These are phyloP conservation scores for Aspergillus mulundensis DNA, from an alignment of 495 filamentous ascomycete species.

Conservation along the genomic window DNA sequence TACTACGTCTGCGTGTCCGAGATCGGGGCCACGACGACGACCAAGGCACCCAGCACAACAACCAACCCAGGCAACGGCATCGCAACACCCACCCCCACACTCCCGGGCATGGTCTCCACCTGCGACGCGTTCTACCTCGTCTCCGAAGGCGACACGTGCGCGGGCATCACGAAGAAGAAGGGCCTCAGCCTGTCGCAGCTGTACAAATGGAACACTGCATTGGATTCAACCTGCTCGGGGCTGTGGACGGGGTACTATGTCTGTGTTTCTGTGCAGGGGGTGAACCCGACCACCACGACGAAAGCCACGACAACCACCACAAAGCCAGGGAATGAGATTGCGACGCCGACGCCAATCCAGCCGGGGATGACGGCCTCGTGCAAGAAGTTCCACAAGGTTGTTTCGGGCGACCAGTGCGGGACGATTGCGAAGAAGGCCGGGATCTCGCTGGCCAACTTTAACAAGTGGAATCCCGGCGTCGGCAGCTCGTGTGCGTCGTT, in stretches of 20 bases:
- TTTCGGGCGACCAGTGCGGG: background rate
- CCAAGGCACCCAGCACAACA: background rate
- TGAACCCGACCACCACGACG: background rate
- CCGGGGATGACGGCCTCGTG: conserved; percentile 1
- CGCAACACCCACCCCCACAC: conserved; percentile 5
- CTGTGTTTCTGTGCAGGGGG: conserved; percentile 1
- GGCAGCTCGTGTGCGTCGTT: background rate
- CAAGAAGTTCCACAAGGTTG: conserved; percentile 6
- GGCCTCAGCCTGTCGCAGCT: conserved; percentile 5
- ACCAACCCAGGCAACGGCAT: background rate
- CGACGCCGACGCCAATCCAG: background rate
- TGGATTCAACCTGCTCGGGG: background rate
- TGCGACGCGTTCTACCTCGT: conserved; percentile 8
- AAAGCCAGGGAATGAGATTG: conserved; percentile 4
- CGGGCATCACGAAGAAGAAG: background rate
- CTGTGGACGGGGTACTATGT: conserved; percentile 6
- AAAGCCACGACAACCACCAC: conserved; percentile 1
- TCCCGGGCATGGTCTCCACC: conserved; percentile 1
- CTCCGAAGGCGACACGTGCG: background rate
- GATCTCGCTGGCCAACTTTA: background rate
- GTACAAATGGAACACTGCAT: background rate
- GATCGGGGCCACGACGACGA: background rate
- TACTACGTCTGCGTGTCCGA: conserved; percentile 1
- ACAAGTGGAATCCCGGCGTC: conserved; percentile 1
- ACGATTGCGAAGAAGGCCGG: background rate